Evolutionary conservation across 2,329 filamentous ascomycete species (phyloP).

Genomic region (Sphaerostilbella broomeana): DNA sequence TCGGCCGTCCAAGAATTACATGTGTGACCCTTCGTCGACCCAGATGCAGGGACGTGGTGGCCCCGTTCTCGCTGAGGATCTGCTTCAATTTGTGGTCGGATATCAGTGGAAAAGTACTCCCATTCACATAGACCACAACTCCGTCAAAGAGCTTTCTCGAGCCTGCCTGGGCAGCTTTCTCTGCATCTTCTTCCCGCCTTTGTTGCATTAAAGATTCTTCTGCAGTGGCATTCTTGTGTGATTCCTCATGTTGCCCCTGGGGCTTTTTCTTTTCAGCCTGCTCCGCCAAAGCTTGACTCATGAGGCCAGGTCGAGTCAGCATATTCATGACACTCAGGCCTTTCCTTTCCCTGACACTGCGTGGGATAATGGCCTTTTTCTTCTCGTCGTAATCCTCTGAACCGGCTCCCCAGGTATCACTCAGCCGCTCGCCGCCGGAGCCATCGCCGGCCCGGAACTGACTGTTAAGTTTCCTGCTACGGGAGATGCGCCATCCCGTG

Average conservation of each 20-base stretch:
- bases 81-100: constrained; percentile 84
- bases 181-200: constrained; percentile 44
- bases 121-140: constrained; percentile 78
- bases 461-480: constrained; percentile 59
- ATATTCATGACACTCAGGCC: constrained; percentile 46
- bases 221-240: background rate
- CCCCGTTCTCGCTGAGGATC: constrained; percentile 68
- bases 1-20: constrained; percentile 66
- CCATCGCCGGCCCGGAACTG: constrained; percentile 55
- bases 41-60: constrained; percentile 61
- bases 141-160: constrained; percentile 56
- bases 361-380: constrained; percentile 37
- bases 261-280: background rate
- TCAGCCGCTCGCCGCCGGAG: constrained; percentile 53
- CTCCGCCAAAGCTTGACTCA: constrained; percentile 13
- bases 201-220: constrained; percentile 17
- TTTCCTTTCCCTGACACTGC: constrained; percentile 33
- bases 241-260: background rate
- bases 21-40: constrained; percentile 73
- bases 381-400: constrained; percentile 48
- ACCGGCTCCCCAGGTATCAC: constrained; percentile 60
- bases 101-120: constrained; percentile 71
- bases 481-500: constrained; percentile 63
- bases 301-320: constrained; percentile 37
- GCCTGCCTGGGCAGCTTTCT: constrained; percentile 30